Evolutionary conservation across 805 yeast species (phyloP).

Genomic region (Ogataea trehaloabstinens): DNA sequence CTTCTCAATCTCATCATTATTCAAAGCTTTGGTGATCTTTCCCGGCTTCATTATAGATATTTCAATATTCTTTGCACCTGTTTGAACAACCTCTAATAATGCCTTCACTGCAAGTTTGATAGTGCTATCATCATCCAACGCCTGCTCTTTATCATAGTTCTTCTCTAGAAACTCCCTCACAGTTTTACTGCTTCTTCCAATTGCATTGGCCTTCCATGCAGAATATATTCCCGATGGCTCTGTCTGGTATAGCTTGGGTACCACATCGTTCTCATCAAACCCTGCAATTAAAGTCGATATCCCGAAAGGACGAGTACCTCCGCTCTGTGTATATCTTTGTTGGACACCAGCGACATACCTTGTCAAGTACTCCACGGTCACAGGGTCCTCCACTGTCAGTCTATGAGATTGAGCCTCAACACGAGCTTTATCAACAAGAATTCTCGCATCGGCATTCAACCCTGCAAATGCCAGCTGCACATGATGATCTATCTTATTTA

Average conservation of each 20-base stretch:
- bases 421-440: conserved; percentile 91
- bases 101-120: conserved; percentile 81
- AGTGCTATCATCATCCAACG: conserved; percentile 64
- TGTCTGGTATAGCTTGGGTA: conserved; percentile 86
- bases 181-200: conserved; percentile 92
- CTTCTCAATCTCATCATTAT: conserved; percentile 68
- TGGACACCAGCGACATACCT: conserved; percentile 97
- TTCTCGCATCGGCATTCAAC: conserved; percentile 96
- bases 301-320: conserved; percentile 98
- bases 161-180: conserved; percentile 94
- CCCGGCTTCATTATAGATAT: conserved; percentile 81
- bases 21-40: conserved; percentile 53
- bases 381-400: conserved; percentile 93
- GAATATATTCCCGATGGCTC: conserved; percentile 97
- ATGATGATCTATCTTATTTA: conserved; percentile 87
- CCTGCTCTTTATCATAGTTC: conserved; percentile 61
- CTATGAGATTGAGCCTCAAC: conserved; percentile 95
- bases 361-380: conserved; percentile 85
- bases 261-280: conserved; percentile 79
- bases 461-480: conserved; percentile 95
- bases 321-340: conserved; percentile 94
- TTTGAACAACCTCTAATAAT: conserved; percentile 92
- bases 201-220: conserved; percentile 97
- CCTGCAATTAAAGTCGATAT: conserved; percentile 95
- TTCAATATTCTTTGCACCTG: conserved; percentile 96